These are phyloP conservation scores for Nakazawaea peltata DNA, from an alignment of 805 yeast genomes.

Conservation along the genomic window DNA sequence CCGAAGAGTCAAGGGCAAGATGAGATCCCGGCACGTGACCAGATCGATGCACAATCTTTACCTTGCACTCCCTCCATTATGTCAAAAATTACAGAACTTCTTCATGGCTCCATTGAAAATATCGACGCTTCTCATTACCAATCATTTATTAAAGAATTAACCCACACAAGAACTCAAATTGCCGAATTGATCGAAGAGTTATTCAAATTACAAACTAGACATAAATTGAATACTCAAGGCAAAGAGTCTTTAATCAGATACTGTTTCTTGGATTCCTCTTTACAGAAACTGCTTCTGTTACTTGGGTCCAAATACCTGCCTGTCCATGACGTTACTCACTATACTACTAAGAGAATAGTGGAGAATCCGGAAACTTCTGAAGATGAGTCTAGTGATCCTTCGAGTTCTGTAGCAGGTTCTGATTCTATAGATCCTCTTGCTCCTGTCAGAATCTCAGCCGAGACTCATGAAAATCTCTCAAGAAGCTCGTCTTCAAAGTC, in stretches of 20 bases:
- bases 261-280: conserved; percentile 60
- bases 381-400: conserved; percentile 1
- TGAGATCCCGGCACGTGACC: background rate
- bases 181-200: conserved; percentile 47
- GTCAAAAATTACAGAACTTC: conserved; percentile 14
- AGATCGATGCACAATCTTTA: conserved; percentile 18
- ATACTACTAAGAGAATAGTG: background rate
- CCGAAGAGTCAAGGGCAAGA: background rate
- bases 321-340: conserved; percentile 1
- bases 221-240: conserved; percentile 54
- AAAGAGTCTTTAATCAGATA: conserved; percentile 69
- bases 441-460: no score
- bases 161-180: conserved; percentile 30
- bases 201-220: conserved; percentile 46
- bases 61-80: no score
- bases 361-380: background rate
- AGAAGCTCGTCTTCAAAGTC: conserved; percentile 22
- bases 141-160: conserved; percentile 30
- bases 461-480: background rate
- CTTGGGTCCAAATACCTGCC: conserved; percentile 12
- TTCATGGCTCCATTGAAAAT: conserved; percentile 9
- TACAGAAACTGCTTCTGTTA: conserved; percentile 44
- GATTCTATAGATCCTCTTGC: conserved; percentile 8
- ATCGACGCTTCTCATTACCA: conserved; percentile 13
- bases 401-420: conserved; percentile 8